Conservation (phyloP, 352 stramenopile species). For the Peronospora farinosa region DNA sequence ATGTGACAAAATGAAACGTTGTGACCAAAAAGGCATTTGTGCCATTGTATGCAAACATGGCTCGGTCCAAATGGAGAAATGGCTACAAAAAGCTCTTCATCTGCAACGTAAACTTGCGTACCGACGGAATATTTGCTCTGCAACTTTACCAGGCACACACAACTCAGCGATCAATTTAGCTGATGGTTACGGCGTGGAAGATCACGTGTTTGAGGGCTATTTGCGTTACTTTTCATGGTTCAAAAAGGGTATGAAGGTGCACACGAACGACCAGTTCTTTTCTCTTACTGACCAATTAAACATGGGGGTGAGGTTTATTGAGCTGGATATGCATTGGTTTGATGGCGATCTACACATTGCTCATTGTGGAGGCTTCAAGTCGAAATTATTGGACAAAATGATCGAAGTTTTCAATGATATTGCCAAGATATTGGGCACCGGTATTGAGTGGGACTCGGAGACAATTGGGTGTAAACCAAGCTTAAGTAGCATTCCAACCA, state of each 20-base stretch:
- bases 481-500: constrained; percentile 67
- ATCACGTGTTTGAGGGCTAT: constrained; percentile 63
- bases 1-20: constrained; percentile 48
- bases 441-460: constrained; percentile 49
- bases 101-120: constrained; percentile 74
- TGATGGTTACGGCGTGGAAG: constrained; percentile 63
- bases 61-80: constrained; percentile 46
- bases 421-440: constrained; percentile 32
- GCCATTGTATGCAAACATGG: constrained; percentile 56
- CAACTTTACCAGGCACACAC: constrained; percentile 61
- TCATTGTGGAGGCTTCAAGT: constrained; percentile 61
- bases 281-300: constrained; percentile 73
- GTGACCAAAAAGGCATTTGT: constrained; percentile 57
- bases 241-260: constrained; percentile 49
- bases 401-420: constrained; percentile 60
- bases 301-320: constrained; percentile 68
- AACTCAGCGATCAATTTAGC: constrained; percentile 72
- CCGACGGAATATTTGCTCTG: constrained; percentile 59
- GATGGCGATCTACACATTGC: constrained; percentile 52
- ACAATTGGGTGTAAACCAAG: constrained; percentile 74
- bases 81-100: constrained; percentile 47
- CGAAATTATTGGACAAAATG: constrained; percentile 55
- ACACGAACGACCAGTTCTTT: constrained; percentile 72
- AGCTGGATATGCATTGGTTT: constrained; percentile 82
- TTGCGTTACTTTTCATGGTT: constrained; percentile 56